A percentile compares a stretch with the other conserved stretches of the same genome.
Evolutionary conservation across 2,329 filamentous ascomycete species (phyloP).

Genomic region (Pseudodiploospora longispora): DNA sequence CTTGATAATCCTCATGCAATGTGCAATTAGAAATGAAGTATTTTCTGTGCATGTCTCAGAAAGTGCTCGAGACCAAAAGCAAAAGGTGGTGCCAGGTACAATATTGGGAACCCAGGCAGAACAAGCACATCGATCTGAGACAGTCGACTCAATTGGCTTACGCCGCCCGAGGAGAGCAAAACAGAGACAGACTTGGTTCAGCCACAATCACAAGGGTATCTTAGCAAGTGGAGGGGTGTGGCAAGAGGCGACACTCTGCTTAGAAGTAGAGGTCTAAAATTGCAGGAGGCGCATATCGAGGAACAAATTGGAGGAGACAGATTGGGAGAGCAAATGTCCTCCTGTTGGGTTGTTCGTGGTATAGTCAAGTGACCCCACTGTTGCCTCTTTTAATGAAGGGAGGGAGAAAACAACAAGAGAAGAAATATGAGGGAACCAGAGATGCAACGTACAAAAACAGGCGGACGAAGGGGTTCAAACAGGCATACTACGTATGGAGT

Average conservation of each 20-base stretch:
- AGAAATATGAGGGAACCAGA: no score
- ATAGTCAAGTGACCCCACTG: no score
- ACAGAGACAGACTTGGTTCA: neutral
- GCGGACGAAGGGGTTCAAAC: no score
- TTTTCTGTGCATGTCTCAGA: slow-evolving; percentile 7
- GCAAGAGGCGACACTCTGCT: neutral
- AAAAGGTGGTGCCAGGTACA: slow-evolving; percentile 4
- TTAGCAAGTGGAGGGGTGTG: slow-evolving; percentile 1
- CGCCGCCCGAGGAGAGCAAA: slow-evolving; percentile 4
- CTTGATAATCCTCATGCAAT: neutral
- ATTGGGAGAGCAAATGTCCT: no score
- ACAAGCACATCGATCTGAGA: slow-evolving; percentile 10
- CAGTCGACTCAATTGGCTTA: slow-evolving; percentile 4
- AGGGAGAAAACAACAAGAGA: no score
- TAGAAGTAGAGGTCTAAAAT: no score
- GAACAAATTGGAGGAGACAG: no score
- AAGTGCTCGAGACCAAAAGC: slow-evolving; percentile 2
- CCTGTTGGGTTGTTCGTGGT: no score
- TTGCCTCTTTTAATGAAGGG: no score
- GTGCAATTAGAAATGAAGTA: slow-evolving; percentile 2
- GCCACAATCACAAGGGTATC: slow-evolving; percentile 6
- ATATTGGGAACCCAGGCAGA: slow-evolving; percentile 1
- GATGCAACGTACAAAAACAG: no score
- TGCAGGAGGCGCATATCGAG: no score
- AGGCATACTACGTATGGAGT: no score